A percentile compares a stretch with the other conserved stretches of the same genome.
Conservation (phyloP, 805 yeast genomes). For the Kazachstania viticola region DNA sequence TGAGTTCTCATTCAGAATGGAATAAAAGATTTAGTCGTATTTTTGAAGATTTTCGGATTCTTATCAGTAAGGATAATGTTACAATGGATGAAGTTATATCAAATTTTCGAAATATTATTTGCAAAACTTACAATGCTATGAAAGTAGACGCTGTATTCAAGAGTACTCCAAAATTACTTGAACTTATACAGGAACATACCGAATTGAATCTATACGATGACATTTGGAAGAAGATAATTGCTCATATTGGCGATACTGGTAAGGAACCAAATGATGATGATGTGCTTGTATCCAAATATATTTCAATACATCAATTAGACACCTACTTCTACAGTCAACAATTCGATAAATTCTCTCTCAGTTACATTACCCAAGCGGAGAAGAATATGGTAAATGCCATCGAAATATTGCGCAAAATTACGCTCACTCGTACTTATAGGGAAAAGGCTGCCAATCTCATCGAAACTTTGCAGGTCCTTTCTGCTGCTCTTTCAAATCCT, state of each 20-base stretch:
- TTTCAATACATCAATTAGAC: constrained; percentile 35
- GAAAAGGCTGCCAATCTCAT: constrained; percentile 39
- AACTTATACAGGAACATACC: constrained; percentile 54
- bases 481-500: constrained; percentile 26
- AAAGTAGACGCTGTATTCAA: constrained; percentile 8
- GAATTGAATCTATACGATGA: constrained; percentile 58
- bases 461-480: constrained; percentile 40
- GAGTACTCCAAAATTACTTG: constrained; percentile 30
- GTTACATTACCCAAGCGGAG: constrained; percentile 26
- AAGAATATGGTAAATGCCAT: constrained; percentile 41
- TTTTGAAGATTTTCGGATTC: neutral
- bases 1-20: constrained; percentile 1
- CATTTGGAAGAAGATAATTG: constrained; percentile 44
- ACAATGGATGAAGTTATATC: neutral
- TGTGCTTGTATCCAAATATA: constrained; percentile 7
- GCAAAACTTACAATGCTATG: constrained; percentile 2
- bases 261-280: neutral
- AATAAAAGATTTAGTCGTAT: too few relatives aligned
- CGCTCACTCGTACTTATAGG: constrained; percentile 35
- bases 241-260: too few relatives aligned
- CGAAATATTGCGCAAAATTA: constrained; percentile 36
- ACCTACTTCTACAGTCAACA: constrained; percentile 32
- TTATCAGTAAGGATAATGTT: neutral
- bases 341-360: constrained; percentile 19
- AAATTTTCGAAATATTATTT: constrained; percentile 1